Base-by-base conservation (phyloP, 2,329 filamentous ascomycete genomes). In the Moelleriella libera region DNA sequence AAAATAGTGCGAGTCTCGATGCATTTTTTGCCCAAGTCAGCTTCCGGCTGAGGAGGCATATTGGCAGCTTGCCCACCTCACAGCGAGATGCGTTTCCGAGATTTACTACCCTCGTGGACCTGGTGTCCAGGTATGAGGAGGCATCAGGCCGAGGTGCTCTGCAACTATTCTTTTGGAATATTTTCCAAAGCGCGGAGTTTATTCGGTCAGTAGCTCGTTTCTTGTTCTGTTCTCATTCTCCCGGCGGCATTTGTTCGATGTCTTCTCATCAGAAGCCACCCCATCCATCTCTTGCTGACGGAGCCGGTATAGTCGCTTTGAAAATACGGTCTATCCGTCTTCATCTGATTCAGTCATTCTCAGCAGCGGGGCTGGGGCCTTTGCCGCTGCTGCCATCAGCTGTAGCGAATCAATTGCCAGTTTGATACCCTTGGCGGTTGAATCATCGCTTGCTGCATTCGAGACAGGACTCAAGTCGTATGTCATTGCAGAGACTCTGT, bases 61-160 rank as follows among this genome's bases (percentile, higher is more conserved):
- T 60, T 4, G 56, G 55, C 5, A 30, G 45, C 5, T 48, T 55
- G 10, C 42, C 52, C 6, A 48, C 49, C 1, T 34, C 48, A 4
- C 41, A 50, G 4, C 56, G 57, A 39, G 44, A 44, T 2, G 31
- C 57, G 14, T 60, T 60, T 42, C 57, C 58, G 43, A 53, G 50
- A 3, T 60, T 60, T 43, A 58, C 57, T 1, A 58, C 57, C 1
- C 54, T 60, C 5, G 53, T 58, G 21, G 58, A 60, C 12, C 46
- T 60, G 4, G 49, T 54, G 3, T 52, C 56, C 5, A 57, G 50
- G 30, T 46, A 52, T 4, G 51, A 50, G 6, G 52, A 57, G 11
- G 54, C 52, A 4, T 47, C 51, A 11, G 54, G 52, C 28, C 49
- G 48, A 7, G 50, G 49, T 8, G 48, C 52, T 9, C 45, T 58